Percentiles rank a stretch among this genome's conserved stretches.
Evolutionary conservation across 768 basidiomycete species (phyloP).

Genomic region (Lentinus tigrinus): DNA sequence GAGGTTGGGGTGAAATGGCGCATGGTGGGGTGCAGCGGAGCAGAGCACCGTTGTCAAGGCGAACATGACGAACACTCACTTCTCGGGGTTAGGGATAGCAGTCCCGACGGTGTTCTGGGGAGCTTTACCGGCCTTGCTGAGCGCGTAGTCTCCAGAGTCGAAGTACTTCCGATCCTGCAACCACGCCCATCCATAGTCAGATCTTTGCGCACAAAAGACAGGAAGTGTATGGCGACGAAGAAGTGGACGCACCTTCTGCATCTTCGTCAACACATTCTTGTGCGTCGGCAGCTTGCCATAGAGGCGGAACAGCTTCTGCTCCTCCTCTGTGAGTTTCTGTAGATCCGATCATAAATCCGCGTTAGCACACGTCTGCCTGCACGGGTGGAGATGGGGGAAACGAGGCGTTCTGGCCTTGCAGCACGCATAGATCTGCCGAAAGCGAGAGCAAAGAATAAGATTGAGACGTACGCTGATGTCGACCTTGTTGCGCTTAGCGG

Average conservation of each 20-base stretch:
- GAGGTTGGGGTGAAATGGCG: background rate
- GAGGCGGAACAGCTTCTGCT: slow-evolving; percentile 89
- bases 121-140: slow-evolving; percentile 93
- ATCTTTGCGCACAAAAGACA: background rate
- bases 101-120: slow-evolving; percentile 90
- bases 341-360: background rate
- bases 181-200: slow-evolving; percentile 11
- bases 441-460: background rate
- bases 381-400: background rate
- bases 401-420: background rate
- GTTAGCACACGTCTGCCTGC: background rate
- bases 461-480: slow-evolving; percentile 80
- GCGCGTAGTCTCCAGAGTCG: slow-evolving; percentile 97
- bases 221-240: background rate
- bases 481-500: slow-evolving; percentile 84
- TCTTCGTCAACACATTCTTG: slow-evolving; percentile 91
- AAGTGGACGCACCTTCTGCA: slow-evolving; percentile 76
- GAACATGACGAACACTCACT: slow-evolving; percentile 55
- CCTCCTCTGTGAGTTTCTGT: slow-evolving; percentile 82
- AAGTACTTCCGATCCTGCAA: slow-evolving; percentile 96
- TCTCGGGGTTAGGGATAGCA: slow-evolving; percentile 96
- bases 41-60: background rate
- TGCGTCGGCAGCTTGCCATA: slow-evolving; percentile 94
- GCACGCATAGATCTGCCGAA: no score
- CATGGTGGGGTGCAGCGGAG: background rate